Conservation (phyloP, 495 filamentous ascomycete genomes). For the Cercophora samala region DNA sequence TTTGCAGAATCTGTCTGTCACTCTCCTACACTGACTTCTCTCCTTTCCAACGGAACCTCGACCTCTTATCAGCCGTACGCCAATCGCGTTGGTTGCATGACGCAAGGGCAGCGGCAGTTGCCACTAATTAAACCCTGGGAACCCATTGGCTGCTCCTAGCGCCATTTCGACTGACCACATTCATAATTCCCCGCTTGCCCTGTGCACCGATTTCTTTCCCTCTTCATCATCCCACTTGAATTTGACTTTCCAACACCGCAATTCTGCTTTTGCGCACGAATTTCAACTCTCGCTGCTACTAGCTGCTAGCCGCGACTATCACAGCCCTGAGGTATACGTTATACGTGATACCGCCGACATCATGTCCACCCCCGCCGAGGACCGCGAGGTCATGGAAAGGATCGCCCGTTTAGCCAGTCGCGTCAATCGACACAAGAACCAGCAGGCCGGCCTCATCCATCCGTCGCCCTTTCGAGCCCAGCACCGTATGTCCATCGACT, state of each 20-base stretch:
- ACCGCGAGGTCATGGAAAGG: conserved; percentile 67
- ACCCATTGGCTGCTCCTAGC: conserved; percentile 10
- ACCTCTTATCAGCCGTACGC: not conserved
- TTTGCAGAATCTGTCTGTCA: too few species aligned
- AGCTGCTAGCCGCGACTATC: conserved; percentile 14
- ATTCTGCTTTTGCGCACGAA: not conserved
- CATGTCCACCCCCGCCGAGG: conserved; percentile 67
- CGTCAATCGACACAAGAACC: conserved; percentile 79
- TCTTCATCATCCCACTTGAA: not conserved
- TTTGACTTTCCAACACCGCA: not conserved
- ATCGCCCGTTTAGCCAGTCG: conserved; percentile 76
- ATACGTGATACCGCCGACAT: conserved; percentile 5
- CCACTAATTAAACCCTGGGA: not conserved
- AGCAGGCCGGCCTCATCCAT: conserved; percentile 40
- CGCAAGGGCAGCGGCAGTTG: not conserved
- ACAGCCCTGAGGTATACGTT: not conserved
- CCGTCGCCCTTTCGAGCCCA: conserved; percentile 15
- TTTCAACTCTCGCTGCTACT: not conserved
- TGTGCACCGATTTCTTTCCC: not conserved
- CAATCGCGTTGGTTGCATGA: conserved; percentile 2
- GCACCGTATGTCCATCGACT: conserved; percentile 26
- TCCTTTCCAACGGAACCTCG: not conserved
- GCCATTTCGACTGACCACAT: not conserved
- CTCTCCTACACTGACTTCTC: too few species aligned
- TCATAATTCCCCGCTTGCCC: not conserved